Conservation (phyloP, 2,329 filamentous ascomycete species). For the Myriosclerotinia curreyana region DNA sequence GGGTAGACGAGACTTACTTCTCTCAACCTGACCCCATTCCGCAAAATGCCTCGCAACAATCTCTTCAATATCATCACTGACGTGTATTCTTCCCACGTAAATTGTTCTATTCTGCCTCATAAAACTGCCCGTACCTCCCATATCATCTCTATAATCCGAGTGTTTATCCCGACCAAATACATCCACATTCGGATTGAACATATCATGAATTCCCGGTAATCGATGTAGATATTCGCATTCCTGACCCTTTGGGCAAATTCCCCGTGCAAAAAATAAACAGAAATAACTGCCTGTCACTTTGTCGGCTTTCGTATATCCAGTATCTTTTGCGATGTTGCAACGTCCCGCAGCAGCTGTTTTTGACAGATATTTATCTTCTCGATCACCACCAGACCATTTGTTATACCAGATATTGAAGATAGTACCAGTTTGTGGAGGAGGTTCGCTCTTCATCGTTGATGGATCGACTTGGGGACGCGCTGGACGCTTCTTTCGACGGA, state of each 20-base stretch:
- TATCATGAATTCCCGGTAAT: conserved; percentile 78
- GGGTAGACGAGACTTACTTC: conserved; percentile 47
- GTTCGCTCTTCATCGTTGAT: conserved; percentile 75
- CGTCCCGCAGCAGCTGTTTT: conserved; percentile 79
- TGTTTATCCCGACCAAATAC: conserved; percentile 94
- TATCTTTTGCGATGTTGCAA: conserved; percentile 80
- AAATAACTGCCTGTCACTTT: conserved; percentile 79
- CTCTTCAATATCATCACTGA: conserved; percentile 95
- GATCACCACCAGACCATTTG: conserved; percentile 94
- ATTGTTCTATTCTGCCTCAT: conserved; percentile 91
- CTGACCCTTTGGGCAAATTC: conserved; percentile 76
- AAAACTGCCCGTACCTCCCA: conserved; percentile 95
- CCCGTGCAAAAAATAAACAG: conserved; percentile 87
- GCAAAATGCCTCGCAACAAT: conserved; percentile 91
- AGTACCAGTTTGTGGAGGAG: conserved; percentile 87
- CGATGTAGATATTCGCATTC: conserved; percentile 95
- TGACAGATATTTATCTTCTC: conserved; percentile 84
- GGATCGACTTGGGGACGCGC: conserved; percentile 90
- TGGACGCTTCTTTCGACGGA: conserved; percentile 84
- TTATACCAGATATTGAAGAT: conserved; percentile 99
- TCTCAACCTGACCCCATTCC: conserved; percentile 93
- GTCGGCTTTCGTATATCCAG: conserved; percentile 76
- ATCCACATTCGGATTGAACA: conserved; percentile 92
- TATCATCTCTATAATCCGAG: conserved; percentile 90
- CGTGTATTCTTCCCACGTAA: conserved; percentile 91